These are phyloP conservation scores for Amphicarpaea edgeworthii DNA, from an alignment of 306 rosid species.

Conservation along the genomic window DNA sequence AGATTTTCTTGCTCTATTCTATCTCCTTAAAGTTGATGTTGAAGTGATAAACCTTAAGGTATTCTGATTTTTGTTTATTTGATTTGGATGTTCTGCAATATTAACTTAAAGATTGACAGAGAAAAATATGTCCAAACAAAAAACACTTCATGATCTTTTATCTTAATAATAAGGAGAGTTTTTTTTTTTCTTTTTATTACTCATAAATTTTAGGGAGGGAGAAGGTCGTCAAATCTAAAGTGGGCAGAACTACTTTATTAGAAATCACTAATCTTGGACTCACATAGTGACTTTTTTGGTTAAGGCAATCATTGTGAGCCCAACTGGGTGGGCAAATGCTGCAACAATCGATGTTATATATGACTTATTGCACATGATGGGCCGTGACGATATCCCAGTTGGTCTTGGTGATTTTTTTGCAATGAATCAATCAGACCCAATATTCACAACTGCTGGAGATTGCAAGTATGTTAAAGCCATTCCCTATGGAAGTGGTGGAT, in stretches of 20 bases:
- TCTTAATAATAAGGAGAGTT: background rate
- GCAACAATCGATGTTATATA: constrained; percentile 87
- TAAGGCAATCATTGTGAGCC: constrained; percentile 88
- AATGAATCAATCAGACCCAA: constrained; percentile 68
- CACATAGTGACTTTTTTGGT: background rate
- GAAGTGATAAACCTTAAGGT: constrained; percentile 86
- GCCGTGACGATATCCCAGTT: constrained; percentile 86
- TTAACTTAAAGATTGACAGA: background rate
- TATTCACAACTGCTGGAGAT: constrained; percentile 59
- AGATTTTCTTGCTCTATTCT: constrained; percentile 86
- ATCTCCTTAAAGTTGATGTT: constrained; percentile 85
- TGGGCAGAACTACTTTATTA: background rate
- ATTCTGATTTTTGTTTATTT: background rate
- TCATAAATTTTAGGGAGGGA: background rate
- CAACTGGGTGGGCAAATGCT: constrained; percentile 95
- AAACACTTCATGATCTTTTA: background rate
- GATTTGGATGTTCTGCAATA: background rate
- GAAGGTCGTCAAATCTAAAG: background rate
- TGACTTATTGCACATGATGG: constrained; percentile 96
- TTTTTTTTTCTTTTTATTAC: background rate
- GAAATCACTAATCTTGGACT: too few relatives aligned
- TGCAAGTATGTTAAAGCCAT: constrained; percentile 78
- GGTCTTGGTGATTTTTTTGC: constrained; percentile 84
- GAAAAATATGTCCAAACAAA: background rate
- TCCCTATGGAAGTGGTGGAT: constrained; percentile 88